Conservation (phyloP, 129 eudicot species). For the Scalesia atractyloides region DNA sequence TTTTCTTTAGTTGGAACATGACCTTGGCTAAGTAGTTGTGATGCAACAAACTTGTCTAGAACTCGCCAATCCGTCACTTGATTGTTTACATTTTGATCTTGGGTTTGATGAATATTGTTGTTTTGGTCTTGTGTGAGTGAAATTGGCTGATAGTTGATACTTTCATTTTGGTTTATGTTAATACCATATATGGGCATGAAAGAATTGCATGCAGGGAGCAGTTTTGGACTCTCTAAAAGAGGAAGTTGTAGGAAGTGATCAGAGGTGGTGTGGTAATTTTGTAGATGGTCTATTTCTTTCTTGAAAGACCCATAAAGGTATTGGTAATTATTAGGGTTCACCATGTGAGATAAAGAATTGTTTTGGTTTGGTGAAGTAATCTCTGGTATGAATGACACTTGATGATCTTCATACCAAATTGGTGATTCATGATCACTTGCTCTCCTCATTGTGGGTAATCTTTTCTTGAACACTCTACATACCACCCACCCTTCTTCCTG, state of each 20-base stretch:
- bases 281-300: slow-evolving; percentile 51
- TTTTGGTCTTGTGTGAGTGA: slow-evolving; percentile 27
- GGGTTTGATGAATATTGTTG: slow-evolving; percentile 34
- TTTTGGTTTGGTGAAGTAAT: slow-evolving; percentile 65
- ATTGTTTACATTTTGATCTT: slow-evolving; percentile 51
- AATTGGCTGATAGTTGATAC: slow-evolving; percentile 38
- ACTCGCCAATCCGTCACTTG: slow-evolving; percentile 89
- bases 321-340: slow-evolving; percentile 27
- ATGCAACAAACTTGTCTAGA: slow-evolving; percentile 90
- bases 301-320: slow-evolving; percentile 47
- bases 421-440: slow-evolving; percentile 70
- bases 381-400: slow-evolving; percentile 73
- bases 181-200: slow-evolving; percentile 46
- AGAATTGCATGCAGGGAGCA: slow-evolving; percentile 37
- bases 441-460: slow-evolving; percentile 57
- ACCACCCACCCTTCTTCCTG: slow-evolving; percentile 99
- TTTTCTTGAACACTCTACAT: slow-evolving; percentile 84
- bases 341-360: slow-evolving; percentile 34
- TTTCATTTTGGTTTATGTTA: slow-evolving; percentile 36
- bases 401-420: slow-evolving; percentile 81
- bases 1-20: slow-evolving; percentile 53
- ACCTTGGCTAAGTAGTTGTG: slow-evolving; percentile 82
- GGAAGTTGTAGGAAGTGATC: slow-evolving; percentile 75
- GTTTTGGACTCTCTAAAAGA: slow-evolving; percentile 64
- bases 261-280: slow-evolving; percentile 52